These are phyloP conservation scores for Talaromyces piceae DNA, from an alignment of 2,329 filamentous ascomycete species.

Conservation along the genomic window DNA sequence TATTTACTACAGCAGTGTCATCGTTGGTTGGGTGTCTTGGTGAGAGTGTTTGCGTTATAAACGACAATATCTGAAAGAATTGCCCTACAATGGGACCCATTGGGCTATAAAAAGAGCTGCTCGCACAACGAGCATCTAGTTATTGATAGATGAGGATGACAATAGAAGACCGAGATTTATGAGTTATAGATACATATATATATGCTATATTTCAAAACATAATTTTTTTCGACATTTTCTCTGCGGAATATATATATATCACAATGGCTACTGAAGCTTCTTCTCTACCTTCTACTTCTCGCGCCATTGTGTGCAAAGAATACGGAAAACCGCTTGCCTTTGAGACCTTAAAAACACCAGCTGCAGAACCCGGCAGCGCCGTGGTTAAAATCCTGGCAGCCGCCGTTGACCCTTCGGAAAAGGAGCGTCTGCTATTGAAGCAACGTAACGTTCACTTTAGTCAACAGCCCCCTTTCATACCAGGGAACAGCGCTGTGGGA, in stretches of 20 bases:
- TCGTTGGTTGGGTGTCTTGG: no score
- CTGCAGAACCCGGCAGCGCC: slow-evolving; percentile 11
- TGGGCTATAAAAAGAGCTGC: background rate
- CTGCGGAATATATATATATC: no score
- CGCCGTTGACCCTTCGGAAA: slow-evolving; percentile 1
- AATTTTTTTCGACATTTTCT: no score
- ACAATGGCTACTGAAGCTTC: background rate
- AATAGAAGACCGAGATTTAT: no score
- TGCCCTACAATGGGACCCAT: background rate
- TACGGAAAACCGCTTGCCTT: slow-evolving; percentile 7
- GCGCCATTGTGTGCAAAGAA: slow-evolving; percentile 8
- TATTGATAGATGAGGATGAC: no score
- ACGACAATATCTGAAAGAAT: background rate
- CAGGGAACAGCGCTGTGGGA: slow-evolving; percentile 34
- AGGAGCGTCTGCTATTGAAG: slow-evolving; percentile 3
- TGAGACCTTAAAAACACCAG: slow-evolving; percentile 8
- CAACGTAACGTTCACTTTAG: slow-evolving; percentile 10
- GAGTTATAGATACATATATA: no score
- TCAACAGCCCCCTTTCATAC: slow-evolving; percentile 11
- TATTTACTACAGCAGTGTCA: background rate
- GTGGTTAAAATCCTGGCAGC: slow-evolving; percentile 13
- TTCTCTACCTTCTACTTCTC: slow-evolving; percentile 8
- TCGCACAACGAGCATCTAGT: background rate
- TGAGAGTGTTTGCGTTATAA: background rate
- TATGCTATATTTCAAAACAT: no score